Evolutionary conservation across 202 grass and related monocot genomes (phyloP), one percentile per base, ranked within the genome.

Genomic region (Zizania palustris): DNA sequence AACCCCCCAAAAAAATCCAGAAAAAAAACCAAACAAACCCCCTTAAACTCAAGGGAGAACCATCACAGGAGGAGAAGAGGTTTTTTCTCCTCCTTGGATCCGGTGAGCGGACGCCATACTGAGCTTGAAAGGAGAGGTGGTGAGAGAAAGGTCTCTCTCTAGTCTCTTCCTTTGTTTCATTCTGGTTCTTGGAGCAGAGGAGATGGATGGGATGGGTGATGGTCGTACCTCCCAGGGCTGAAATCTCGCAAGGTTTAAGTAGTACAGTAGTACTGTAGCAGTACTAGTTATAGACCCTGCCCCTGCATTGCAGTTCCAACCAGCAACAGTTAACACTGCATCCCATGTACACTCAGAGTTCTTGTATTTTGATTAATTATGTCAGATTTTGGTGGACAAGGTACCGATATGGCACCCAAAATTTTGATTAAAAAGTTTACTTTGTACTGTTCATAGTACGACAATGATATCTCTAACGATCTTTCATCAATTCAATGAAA

Each of bases 31-130:
- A 57, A 60, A 88, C 14, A 76, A 70, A 88, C 28, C 28, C 65
- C 16, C 22, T 35, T 2, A 2, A 62, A 45, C 28, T 63, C 18
- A 16, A n/a, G 18, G 35, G 60, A 28, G 51, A 60, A 21, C 6
- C n/a, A 60, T 20, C 50, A 39, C 39, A 0, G 1, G 35, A 0
- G 1, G 35, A 45, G 28, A n/a, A 19, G 15, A 6, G 43, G 33
- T 41, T 81, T 28, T 28, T 53, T 59, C 39, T 80, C 50, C 51
- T 84, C 69, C 81, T 85, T 53, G 77, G 77, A 88, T 88, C 77
- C 72, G 43, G 77, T 85, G 86, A 81, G 71, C 76, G 15, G 7
- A 22, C 59, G 49, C 76, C 81, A 65, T 88, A 77, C 81, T 80
- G 40, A 22, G 53, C 75, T 13, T 53, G 86, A 66, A 76, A 76